Conservation (phyloP, 805 yeast genomes). For the Cyberlindnera xylosilytica region DNA sequence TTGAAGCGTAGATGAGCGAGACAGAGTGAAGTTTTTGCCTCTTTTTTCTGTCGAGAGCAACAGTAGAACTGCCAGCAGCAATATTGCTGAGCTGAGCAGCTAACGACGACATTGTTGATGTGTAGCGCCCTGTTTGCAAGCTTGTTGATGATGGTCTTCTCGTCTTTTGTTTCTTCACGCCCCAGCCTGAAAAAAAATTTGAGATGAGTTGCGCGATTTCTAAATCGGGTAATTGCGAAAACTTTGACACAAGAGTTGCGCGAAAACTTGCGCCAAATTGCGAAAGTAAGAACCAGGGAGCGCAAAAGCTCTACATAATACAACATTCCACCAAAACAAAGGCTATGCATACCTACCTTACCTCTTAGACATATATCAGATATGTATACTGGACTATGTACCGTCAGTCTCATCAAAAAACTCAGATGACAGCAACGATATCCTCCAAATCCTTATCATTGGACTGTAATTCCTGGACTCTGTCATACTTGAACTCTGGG, state of each 20-base stretch:
- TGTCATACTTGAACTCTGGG: conserved; percentile 7
- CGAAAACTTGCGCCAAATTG: conserved; percentile 1
- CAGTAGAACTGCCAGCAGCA: conserved; percentile 59
- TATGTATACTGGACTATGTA: too few species aligned
- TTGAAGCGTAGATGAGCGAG: conserved; percentile 81
- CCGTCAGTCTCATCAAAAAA: too few species aligned
- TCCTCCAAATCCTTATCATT: conserved; percentile 9
- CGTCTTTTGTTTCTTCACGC: neutral
- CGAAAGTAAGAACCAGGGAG: too few species aligned
- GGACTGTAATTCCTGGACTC: conserved; percentile 11
- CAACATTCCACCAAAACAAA: too few species aligned
- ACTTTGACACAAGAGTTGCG: conserved; percentile 1
- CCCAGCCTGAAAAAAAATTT: conserved; percentile 5
- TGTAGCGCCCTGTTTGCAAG: neutral
- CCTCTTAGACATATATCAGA: too few species aligned
- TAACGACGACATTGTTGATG: conserved; percentile 49
- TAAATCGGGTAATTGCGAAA: neutral
- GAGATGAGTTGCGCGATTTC: conserved; percentile 10
- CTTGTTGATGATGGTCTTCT: neutral
- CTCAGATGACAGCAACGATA: conserved; percentile 6
- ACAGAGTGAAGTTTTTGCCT: conserved; percentile 85
- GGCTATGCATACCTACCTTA: neutral
- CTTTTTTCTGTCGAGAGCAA: conserved; percentile 80
- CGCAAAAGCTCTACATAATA: too few species aligned
- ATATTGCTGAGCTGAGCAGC: conserved; percentile 79